A percentile compares a stretch with the other conserved stretches of the same genome.
Evolutionary conservation across 352 stramenopile genomes (phyloP).

Genomic region (Saprolegnia parasitica): DNA sequence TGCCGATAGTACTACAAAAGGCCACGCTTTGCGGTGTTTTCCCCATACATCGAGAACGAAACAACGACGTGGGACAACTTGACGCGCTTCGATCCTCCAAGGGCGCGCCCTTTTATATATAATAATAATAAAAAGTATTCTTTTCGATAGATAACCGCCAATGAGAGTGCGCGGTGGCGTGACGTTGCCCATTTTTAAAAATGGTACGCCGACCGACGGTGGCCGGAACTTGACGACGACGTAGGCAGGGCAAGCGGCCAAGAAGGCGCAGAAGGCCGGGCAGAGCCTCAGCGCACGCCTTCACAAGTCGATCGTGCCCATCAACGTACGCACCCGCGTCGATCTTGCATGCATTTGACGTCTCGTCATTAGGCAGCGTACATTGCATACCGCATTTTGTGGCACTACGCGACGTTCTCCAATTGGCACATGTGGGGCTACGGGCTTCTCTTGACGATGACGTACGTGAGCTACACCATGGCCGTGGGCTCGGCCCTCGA

Average conservation of each 20-base stretch:
- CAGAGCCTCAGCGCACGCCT: conserved; percentile 63
- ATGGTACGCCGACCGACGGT: not conserved
- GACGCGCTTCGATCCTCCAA: conserved; percentile 7
- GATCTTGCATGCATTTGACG: not conserved
- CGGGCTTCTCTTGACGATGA: conserved; percentile 53
- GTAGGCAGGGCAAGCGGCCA: conserved; percentile 80
- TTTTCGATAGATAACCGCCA: too few relatives aligned
- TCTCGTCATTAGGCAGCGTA: conserved; percentile 57
- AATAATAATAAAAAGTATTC: too few relatives aligned
- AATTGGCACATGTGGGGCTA: conserved; percentile 68
- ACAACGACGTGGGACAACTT: not conserved
- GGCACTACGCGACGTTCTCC: conserved; percentile 59
- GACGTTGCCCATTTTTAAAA: too few relatives aligned
- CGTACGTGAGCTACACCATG: conserved; percentile 79
- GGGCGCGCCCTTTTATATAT: not conserved
- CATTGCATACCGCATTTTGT: conserved; percentile 70
- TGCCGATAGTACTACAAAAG: not conserved
- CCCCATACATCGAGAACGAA: not conserved
- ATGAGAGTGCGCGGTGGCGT: too few relatives aligned
- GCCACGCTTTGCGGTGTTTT: conserved; percentile 11
- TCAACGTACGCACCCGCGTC: conserved; percentile 46
- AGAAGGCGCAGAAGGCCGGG: conserved; percentile 73
- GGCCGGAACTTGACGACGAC: too few relatives aligned
- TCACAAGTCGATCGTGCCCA: conserved; percentile 73
- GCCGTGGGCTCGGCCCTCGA: conserved; percentile 70